Base-by-base conservation (phyloP, 2,329 filamentous ascomycete species). In the Aspergillus hiratsukae region DNA sequence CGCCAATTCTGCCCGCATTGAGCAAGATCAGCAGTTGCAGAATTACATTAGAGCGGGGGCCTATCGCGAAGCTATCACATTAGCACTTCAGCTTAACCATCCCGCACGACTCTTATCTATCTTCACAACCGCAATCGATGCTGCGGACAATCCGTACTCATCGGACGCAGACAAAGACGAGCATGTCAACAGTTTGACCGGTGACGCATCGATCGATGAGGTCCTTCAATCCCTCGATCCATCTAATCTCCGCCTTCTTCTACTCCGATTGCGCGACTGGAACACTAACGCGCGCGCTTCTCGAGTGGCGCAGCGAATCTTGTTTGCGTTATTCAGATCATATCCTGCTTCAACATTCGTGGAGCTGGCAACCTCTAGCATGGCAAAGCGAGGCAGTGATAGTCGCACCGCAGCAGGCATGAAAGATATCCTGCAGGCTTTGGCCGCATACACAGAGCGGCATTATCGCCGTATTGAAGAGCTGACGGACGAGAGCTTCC, bases 261-360 rank as follows among this genome's bases (percentile, higher is more conserved):
- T 99, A 0, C 79, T 93, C 40, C 82, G 94, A 57, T 76, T 97
- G 48, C 83, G 95, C 48, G 94, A 99, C 75, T 99, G 94, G 94
- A 99, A 99, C 71, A 96, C 94, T 4, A 97, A 97, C 66, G 91
- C 91, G 0, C 83, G 90, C 59, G 96, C 91, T 3, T 87, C 91
- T 0, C 83, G 87, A 4, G 86, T 97, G 1, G 89, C 94, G 1
- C 94, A 99, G 75, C 85, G 87, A 35, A 87, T 99, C 14, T 77
- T 99, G 7, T 88, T 86, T 78, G 85, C 89, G 1, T 70, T 99
- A 7, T 85, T 96, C 52, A 85, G 86, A 62, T 89, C 86, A 57
- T 96, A 96, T 67, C 89, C 91, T 1, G 89, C 90, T 2, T 84
- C 85, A 50, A 85, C 87, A 56, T 84, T 97, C 56, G 87, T 91